A percentile compares a stretch with the other conserved stretches of the same genome.
Evolutionary conservation across 805 yeast genomes (phyloP).

Genomic region (Candida ulmi): DNA sequence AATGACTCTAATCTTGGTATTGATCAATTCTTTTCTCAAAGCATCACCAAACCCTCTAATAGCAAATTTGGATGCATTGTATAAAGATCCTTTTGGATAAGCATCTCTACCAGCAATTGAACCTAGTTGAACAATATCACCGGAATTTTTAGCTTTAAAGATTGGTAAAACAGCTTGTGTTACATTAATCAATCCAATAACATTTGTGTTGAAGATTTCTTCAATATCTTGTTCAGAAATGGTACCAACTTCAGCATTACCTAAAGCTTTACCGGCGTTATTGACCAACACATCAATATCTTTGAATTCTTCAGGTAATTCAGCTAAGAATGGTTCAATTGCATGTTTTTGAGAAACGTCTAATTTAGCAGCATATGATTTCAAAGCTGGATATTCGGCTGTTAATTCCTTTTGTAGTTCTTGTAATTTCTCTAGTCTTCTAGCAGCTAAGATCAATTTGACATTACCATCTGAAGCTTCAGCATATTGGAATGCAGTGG

Average conservation of each 20-base stretch:
- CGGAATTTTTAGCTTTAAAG: slow-evolving; percentile 62
- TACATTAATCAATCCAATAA: slow-evolving; percentile 74
- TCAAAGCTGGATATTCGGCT: slow-evolving; percentile 39
- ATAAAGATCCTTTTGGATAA: slow-evolving; percentile 74
- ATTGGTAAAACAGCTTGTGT: slow-evolving; percentile 75
- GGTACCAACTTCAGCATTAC: slow-evolving; percentile 69
- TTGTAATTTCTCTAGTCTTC: slow-evolving; percentile 61
- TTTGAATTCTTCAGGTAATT: slow-evolving; percentile 53
- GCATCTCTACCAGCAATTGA: slow-evolving; percentile 78
- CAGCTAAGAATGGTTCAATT: slow-evolving; percentile 44
- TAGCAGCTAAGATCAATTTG: slow-evolving; percentile 70
- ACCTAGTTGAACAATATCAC: slow-evolving; percentile 71
- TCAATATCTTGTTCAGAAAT: slow-evolving; percentile 59
- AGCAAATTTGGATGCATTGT: slow-evolving; percentile 72
- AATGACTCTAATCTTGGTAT: slow-evolving; percentile 61
- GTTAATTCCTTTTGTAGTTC: slow-evolving; percentile 42
- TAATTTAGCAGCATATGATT: slow-evolving; percentile 41
- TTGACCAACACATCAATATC: slow-evolving; percentile 64
- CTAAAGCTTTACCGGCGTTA: slow-evolving; percentile 79
- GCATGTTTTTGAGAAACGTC: slow-evolving; percentile 54
- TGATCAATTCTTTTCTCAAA: slow-evolving; percentile 68
- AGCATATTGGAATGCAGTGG: slow-evolving; percentile 86
- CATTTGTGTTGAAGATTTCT: slow-evolving; percentile 82
- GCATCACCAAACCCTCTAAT: slow-evolving; percentile 66
- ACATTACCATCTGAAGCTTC: slow-evolving; percentile 64